These are phyloP conservation scores for Leishmania guyanensis DNA, from an alignment of 208 protist genomes.

Conservation along the genomic window DNA sequence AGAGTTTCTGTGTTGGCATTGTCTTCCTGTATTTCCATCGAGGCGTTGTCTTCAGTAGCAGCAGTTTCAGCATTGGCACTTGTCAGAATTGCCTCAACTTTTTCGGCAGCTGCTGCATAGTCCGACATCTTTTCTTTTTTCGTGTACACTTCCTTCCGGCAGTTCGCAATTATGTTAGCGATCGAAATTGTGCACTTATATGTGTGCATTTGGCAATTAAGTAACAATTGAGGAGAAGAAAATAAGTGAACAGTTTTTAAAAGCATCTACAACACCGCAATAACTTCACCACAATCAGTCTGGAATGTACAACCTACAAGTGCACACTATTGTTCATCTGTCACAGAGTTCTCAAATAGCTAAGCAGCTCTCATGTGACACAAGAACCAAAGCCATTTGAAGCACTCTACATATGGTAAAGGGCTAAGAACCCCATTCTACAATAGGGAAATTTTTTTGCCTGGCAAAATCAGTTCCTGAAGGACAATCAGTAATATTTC, in stretches of 20 bases:
- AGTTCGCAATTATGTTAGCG: neutral
- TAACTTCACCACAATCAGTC: neutral
- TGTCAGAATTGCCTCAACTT: neutral
- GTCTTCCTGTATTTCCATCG: neutral
- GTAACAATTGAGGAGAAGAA: neutral
- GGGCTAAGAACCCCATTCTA: too few species aligned
- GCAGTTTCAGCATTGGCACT: neutral
- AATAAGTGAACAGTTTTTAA: neutral
- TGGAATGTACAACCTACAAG: neutral
- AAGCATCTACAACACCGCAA: too few species aligned
- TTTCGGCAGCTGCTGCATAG: neutral
- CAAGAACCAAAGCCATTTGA: neutral
- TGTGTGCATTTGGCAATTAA: neutral
- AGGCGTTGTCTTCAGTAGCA: neutral
- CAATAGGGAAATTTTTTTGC: too few species aligned
- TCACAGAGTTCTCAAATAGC: rapidly evolving
- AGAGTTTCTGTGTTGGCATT: neutral
- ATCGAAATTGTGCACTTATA: neutral
- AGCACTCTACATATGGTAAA: too few species aligned
- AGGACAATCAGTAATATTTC: neutral
- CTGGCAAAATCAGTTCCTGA: neutral
- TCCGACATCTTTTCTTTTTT: constrained; percentile 9
- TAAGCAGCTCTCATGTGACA: neutral
- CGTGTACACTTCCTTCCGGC: neutral
- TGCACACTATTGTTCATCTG: neutral